Evolutionary conservation across 108 stramenopile genomes (phyloP), one percentile per base, ranked within the genome.

Genomic region (Fistulifera solaris): DNA sequence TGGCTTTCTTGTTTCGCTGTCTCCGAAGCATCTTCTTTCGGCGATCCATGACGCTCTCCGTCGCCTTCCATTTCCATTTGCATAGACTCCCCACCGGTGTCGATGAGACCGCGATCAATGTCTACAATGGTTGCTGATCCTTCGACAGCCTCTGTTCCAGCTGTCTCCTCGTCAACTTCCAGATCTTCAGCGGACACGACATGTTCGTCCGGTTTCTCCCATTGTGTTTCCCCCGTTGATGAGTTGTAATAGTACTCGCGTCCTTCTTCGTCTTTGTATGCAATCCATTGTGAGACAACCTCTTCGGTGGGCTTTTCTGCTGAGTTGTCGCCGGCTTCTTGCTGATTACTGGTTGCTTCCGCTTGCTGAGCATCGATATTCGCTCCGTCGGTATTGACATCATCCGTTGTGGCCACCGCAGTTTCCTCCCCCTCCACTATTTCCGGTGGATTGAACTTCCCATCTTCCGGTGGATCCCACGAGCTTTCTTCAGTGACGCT

Each of bases 201-300:
- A 11, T 45, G 44, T 8, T 45, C 44, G 44, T 55, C 70, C 3
- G 90, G 90, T 19, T 52, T 56, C 16, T 85, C 86, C 90, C 90
- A 92, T 58, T 66, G 63, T 14, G 79, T 87, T 60, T 79, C 78
- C 38, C 73, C 70, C 0, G 79, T 78, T 13, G 47, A 59, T 0
- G 46, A 56, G 56, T 87, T 87, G 77, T 78, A 87, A 53, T 79
- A 87, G 54, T 91, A 91, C 11, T 54, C 65, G 39, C 69, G 63
- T 8, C 78, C 78, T 54, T 80, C 80, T 16, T 80, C 83, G 56
- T 80, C 78, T 51, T 68, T 59, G 49, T 72, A 68, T 41, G 52
- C 74, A 1, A 62, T 54, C 83, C 85, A 87, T 27, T 54, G 27
- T 13, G 42, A 18, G 14, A 24, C 52, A 17, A 6, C 18, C 40